phyloP scores from a whole-genome alignment of 192 early-diverging fungal species.

The Backusella tuberculispora region DNA sequence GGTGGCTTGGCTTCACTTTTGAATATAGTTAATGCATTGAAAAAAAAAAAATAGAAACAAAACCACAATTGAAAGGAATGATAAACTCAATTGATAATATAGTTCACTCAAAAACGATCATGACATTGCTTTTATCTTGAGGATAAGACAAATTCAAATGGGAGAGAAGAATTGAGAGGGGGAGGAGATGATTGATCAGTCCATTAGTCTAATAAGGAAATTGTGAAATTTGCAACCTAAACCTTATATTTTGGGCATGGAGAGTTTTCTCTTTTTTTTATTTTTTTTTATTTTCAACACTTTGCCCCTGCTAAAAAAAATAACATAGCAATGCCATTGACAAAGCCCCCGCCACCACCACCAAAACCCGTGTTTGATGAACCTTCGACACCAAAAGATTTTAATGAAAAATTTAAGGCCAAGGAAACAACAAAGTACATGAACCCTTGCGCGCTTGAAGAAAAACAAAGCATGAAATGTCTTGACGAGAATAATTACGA shows the following conservation, averaged over 20 bases:
- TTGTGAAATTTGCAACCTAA: too few species aligned
- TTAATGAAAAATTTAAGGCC: constrained; percentile 48
- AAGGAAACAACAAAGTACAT: constrained; percentile 58
- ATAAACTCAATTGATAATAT: too few species aligned
- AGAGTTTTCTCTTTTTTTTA: neutral
- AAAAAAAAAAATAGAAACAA: too few species aligned
- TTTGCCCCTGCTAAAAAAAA: neutral
- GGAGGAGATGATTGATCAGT: too few species aligned
- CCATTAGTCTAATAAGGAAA: too few species aligned
- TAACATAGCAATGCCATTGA: constrained; percentile 37
- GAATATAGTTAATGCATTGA: constrained; percentile 1
- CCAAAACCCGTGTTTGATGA: constrained; percentile 44
- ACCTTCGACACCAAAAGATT: constrained; percentile 42
- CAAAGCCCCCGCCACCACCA: constrained; percentile 41
- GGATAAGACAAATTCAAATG: too few species aligned
- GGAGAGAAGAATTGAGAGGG: too few species aligned
- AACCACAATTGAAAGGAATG: too few species aligned
- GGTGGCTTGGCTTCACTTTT: neutral
- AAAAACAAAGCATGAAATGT: constrained; percentile 55
- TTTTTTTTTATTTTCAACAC: neutral
- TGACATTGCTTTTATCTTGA: too few species aligned
- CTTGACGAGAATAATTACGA: constrained; percentile 58
- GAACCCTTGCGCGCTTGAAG: constrained; percentile 55
- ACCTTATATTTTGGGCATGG: too few species aligned
- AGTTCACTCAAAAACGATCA: too few species aligned